Conservation (phyloP, 2,329 filamentous ascomycete species). For the Dothistroma septosporum region DNA sequence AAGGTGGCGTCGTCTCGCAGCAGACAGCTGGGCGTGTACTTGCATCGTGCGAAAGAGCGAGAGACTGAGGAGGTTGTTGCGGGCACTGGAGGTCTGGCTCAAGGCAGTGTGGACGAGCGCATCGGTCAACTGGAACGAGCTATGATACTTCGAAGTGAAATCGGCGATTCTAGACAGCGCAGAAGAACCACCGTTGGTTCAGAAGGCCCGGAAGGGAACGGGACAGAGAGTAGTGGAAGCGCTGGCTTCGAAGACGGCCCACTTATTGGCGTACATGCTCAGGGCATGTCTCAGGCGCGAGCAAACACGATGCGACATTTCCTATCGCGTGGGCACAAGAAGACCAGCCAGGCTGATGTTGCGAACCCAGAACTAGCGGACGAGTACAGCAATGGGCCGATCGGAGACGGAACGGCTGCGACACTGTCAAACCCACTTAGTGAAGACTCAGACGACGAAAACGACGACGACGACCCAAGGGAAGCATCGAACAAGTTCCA, state of each 20-base stretch:
- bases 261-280: slow-evolving; percentile 23
- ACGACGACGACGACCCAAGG: slow-evolving; percentile 23
- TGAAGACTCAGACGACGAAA: slow-evolving; percentile 3
- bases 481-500: slow-evolving; percentile 24
- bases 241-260: slow-evolving; percentile 43
- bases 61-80: slow-evolving; percentile 46
- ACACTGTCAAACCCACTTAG: no score
- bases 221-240: slow-evolving; percentile 43
- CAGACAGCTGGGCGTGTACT: slow-evolving; percentile 56
- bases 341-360: slow-evolving; percentile 28
- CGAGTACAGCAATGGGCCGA: not conserved
- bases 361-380: slow-evolving; percentile 13
- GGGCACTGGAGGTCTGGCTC: slow-evolving; percentile 37
- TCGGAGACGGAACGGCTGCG: not conserved
- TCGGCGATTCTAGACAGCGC: slow-evolving; percentile 28
- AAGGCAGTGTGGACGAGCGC: slow-evolving; percentile 49
- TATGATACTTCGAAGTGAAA: slow-evolving; percentile 45
- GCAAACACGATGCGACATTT: slow-evolving; percentile 26
- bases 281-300: slow-evolving; percentile 11
- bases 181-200: slow-evolving; percentile 16
- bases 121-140: slow-evolving; percentile 53
- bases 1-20: slow-evolving; percentile 54
- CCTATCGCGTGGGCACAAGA: slow-evolving; percentile 26
- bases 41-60: slow-evolving; percentile 56
- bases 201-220: slow-evolving; percentile 25